Evolutionary conservation across 2,329 filamentous ascomycete species (phyloP).

Genomic region (Sporothrix sp.): DNA sequence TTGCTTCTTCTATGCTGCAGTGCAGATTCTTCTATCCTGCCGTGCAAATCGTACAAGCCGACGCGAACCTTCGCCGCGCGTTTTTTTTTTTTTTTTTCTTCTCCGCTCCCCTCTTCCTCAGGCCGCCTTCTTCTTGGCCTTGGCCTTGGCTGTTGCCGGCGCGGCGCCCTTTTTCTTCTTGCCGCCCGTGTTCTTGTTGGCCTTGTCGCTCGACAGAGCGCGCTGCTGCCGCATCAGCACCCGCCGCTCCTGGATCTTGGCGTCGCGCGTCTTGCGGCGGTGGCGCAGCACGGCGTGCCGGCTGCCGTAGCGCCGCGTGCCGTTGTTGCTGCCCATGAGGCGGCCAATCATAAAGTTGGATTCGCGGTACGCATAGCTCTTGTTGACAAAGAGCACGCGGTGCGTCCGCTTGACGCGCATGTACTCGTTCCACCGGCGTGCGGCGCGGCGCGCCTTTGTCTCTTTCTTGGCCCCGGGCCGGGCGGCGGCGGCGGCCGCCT

Average conservation of each 20-base stretch:
- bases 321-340: conserved; percentile 41
- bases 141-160: no score
- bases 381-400: conserved; percentile 17
- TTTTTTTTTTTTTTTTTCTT: no score
- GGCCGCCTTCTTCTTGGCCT: background rate
- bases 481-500: background rate
- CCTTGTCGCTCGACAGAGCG: conserved; percentile 13
- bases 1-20: no score
- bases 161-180: conserved; percentile 12
- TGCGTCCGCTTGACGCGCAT: conserved; percentile 17
- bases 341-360: conserved; percentile 50
- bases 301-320: conserved; percentile 35
- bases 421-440: conserved; percentile 19
- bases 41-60: no score
- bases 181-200: background rate
- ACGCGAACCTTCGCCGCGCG: no score
- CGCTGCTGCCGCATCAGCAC: conserved; percentile 20
- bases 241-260: conserved; percentile 10
- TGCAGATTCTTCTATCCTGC: no score
- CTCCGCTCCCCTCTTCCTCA: background rate
- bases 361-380: conserved; percentile 49
- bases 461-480: background rate
- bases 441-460: conserved; percentile 10
- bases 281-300: conserved; percentile 39
- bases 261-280: conserved; percentile 13